A percentile compares a stretch with the other conserved stretches of the same genome.
Conservation (phyloP, 2,329 filamentous ascomycete genomes). For the Pseudogymnoascus sp. region DNA sequence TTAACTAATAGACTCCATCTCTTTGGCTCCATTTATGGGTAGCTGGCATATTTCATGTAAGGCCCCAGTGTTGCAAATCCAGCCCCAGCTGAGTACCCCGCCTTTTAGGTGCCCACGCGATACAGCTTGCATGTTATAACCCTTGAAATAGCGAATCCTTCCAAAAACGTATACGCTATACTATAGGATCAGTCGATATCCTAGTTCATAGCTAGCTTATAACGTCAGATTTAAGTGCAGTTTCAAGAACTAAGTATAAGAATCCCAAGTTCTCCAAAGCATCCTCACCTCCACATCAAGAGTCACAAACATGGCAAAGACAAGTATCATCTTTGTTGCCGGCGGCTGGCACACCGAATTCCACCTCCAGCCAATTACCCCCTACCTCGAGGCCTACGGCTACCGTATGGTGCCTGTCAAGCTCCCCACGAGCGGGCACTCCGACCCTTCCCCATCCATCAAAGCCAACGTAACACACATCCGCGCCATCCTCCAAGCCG, state of each 20-base stretch:
- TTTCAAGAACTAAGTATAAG: background rate
- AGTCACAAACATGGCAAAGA: background rate
- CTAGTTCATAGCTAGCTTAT: background rate
- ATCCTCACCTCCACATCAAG: background rate
- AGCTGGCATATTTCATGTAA: too few relatives aligned
- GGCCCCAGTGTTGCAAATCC: too few relatives aligned
- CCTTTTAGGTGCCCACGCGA: background rate
- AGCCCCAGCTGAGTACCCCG: background rate
- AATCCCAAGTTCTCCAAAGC: background rate
- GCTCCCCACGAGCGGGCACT: background rate
- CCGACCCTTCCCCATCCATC: background rate
- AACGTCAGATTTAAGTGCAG: background rate
- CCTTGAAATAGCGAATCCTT: background rate
- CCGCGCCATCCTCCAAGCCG: background rate
- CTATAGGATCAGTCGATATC: background rate
- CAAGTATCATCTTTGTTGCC: constrained; percentile 4
- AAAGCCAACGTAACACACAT: constrained; percentile 2
- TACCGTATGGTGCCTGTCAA: constrained; percentile 5
- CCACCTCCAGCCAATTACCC: background rate
- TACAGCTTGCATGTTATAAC: background rate
- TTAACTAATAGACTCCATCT: too few relatives aligned
- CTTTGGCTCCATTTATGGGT: too few relatives aligned
- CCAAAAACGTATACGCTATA: background rate
- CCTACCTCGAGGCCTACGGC: background rate
- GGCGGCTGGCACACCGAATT: constrained; percentile 5